These are phyloP conservation scores for Fusarium foetens DNA, from an alignment of 2,329 filamentous ascomycete genomes.

Conservation along the genomic window DNA sequence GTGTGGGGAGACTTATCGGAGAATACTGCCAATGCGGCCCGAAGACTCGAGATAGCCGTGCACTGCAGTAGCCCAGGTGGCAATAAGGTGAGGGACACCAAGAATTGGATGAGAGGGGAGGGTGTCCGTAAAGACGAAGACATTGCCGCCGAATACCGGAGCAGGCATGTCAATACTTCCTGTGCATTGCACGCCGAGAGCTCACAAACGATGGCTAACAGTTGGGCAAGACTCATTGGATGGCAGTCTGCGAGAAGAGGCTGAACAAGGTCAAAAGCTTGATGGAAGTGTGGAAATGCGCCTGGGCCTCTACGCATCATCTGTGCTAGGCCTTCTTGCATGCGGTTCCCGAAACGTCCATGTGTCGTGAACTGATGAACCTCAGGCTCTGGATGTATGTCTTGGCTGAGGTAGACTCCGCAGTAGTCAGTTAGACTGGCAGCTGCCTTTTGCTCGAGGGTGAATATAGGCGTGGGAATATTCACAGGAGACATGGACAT, in stretches of 20 bases:
- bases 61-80: not conserved
- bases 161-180: not conserved
- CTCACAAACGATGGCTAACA: not conserved
- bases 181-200: not conserved
- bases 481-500: not conserved
- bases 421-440: not conserved
- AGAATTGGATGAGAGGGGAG: not conserved
- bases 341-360: not conserved
- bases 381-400: not conserved
- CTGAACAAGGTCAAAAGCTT: not conserved
- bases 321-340: not conserved
- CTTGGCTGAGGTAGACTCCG: not conserved
- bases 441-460: not conserved
- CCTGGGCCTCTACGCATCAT: not conserved
- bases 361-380: not conserved
- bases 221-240: not conserved
- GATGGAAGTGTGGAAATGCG: not conserved
- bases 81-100: not conserved
- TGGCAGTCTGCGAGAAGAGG: not conserved
- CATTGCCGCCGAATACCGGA: not conserved
- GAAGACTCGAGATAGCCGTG: not conserved
- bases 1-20: not conserved
- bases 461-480: not conserved
- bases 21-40: not conserved
- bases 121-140: not conserved